Evolutionary conservation across 768 basidiomycete species (phyloP).

Genomic region (Mycena latifolia): DNA sequence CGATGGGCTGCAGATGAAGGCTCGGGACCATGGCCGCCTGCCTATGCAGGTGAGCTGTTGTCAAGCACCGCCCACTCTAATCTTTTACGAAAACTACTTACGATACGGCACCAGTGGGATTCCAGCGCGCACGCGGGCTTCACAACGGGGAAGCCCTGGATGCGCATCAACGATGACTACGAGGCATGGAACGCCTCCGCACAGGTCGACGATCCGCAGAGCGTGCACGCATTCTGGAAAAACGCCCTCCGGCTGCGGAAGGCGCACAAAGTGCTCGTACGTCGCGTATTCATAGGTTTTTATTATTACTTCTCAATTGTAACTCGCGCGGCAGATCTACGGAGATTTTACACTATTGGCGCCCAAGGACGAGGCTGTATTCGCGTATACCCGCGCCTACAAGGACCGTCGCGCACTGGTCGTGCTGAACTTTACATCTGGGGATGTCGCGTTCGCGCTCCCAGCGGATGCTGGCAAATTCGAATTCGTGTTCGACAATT

Average conservation of each 20-base stretch:
- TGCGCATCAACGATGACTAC: constrained; percentile 81
- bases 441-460: constrained; percentile 37
- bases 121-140: constrained; percentile 69
- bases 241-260: constrained; percentile 66
- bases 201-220: constrained; percentile 61
- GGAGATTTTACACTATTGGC: constrained; percentile 70
- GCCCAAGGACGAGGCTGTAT: constrained; percentile 59
- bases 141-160: constrained; percentile 76
- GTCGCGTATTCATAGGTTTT: constrained; percentile 38
- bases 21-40: constrained; percentile 77
- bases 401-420: constrained; percentile 53
- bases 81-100: too few relatives aligned
- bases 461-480: constrained; percentile 24
- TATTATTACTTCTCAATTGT: too few relatives aligned
- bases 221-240: constrained; percentile 74
- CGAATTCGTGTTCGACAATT: constrained; percentile 47
- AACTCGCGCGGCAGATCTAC: constrained; percentile 62
- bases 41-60: constrained; percentile 72
- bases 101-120: constrained; percentile 81
- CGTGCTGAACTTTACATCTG: constrained; percentile 60
- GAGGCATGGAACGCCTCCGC: constrained; percentile 65
- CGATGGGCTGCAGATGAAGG: constrained; percentile 68
- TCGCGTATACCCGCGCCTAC: constrained; percentile 64
- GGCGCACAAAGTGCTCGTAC: constrained; percentile 64
- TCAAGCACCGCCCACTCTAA: too few relatives aligned